phyloP scores from a whole-genome alignment of 108 stramenopile genomes.

The Schizochytrium sp. region DNA sequence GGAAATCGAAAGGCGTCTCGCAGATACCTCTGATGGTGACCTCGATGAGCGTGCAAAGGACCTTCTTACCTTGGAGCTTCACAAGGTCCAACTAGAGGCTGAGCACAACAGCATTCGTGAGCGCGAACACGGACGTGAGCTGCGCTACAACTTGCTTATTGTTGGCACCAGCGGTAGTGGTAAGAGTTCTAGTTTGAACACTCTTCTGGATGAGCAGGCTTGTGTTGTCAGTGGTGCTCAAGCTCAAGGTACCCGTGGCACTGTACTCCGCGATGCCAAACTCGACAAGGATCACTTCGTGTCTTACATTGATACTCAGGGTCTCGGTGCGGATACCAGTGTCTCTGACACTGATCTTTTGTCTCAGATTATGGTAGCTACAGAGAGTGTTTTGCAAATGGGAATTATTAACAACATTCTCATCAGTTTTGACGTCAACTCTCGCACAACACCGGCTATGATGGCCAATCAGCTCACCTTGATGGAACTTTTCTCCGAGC shows the following conservation, averaged over 20 bases:
- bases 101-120: conserved; percentile 36
- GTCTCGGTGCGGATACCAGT: conserved; percentile 55
- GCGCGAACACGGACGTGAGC: conserved; percentile 54
- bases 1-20: conserved; percentile 40
- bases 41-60: conserved; percentile 57
- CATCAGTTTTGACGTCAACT: conserved; percentile 55
- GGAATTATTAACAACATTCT: conserved; percentile 59
- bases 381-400: conserved; percentile 54
- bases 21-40: background rate
- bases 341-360: conserved; percentile 56
- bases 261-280: conserved; percentile 54
- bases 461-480: conserved; percentile 58
- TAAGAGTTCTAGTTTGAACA: conserved; percentile 51
- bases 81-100: conserved; percentile 46
- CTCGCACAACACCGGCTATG: conserved; percentile 55
- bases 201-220: conserved; percentile 49
- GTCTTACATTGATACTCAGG: conserved; percentile 55
- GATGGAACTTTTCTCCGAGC: conserved; percentile 59
- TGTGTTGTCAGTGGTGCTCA: conserved; percentile 47
- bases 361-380: conserved; percentile 50
- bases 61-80: conserved; percentile 34
- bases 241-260: conserved; percentile 47
- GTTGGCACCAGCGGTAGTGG: conserved; percentile 53
- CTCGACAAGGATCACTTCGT: conserved; percentile 54
- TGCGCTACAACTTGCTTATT: conserved; percentile 30